Conservation (phyloP, 2,329 filamentous ascomycete species). For the Sporothrix dimorphospora region DNA sequence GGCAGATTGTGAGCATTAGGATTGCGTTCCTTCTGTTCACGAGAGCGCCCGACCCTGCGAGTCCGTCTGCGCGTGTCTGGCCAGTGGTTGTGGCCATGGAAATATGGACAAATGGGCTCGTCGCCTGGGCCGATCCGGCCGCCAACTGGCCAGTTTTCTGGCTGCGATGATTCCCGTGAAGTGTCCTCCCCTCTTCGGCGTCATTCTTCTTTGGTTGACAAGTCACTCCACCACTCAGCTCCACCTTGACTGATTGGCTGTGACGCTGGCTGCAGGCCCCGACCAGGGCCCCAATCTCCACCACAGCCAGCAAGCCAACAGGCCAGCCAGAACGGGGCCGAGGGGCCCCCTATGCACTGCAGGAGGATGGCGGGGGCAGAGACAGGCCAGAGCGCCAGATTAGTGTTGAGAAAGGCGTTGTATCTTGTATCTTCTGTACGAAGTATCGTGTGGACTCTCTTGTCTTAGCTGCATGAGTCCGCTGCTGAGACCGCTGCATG, state of each 20-base stretch:
- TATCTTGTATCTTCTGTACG: not conserved
- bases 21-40: not conserved
- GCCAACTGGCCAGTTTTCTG: slow-evolving; percentile 6
- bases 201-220: not conserved
- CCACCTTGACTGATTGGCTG: slow-evolving; percentile 22
- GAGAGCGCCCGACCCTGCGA: slow-evolving; percentile 9
- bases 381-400: not conserved
- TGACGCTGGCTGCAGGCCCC: slow-evolving; percentile 10
- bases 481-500: not conserved
- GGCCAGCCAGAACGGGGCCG: slow-evolving; percentile 11
- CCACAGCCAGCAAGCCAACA: not conserved
- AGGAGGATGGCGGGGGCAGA: slow-evolving; percentile 7
- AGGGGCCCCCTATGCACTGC: slow-evolving; percentile 16
- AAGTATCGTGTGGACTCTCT: not conserved
- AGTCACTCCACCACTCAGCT: slow-evolving; percentile 8
- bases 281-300: slow-evolving; percentile 1
- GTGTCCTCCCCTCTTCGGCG: not conserved
- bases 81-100: not conserved
- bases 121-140: not conserved
- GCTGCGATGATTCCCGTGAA: slow-evolving; percentile 3
- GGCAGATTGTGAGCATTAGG: not conserved
- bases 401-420: slow-evolving; percentile 17
- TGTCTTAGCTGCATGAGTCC: slow-evolving; percentile 21
- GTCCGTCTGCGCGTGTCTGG: slow-evolving; percentile 1
- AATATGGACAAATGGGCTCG: not conserved